Conservation (phyloP, 2,329 filamentous ascomycete species). For the Aspergillaceae sp. region DNA sequence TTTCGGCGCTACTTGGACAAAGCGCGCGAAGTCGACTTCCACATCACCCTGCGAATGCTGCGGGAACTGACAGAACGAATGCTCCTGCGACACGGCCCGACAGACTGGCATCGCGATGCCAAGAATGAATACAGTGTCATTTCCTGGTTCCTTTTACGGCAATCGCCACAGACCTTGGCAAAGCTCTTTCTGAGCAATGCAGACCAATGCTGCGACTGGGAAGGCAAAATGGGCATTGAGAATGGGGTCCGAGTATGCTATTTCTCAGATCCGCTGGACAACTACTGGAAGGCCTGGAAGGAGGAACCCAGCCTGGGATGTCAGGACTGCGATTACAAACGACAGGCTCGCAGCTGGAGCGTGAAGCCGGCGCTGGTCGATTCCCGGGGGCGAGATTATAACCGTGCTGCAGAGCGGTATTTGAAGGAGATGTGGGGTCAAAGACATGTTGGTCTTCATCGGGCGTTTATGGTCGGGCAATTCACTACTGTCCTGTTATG, state of each 20-base stretch:
- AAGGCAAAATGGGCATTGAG: conserved; percentile 6
- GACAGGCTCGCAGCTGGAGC: conserved; percentile 19
- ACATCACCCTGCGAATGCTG: conserved; percentile 21
- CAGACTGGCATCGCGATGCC: conserved; percentile 17
- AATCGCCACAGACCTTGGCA: conserved; percentile 15
- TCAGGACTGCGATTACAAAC: conserved; percentile 17
- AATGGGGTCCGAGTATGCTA: conserved; percentile 10
- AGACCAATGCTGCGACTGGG: conserved; percentile 18
- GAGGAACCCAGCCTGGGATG: conserved; percentile 16
- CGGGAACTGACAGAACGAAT: conserved; percentile 21
- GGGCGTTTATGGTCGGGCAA: conserved; percentile 12
- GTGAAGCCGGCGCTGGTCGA: conserved; percentile 22
- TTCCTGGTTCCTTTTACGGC: conserved; percentile 21
- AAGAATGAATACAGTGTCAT: conserved; percentile 19
- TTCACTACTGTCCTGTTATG: conserved; percentile 9
- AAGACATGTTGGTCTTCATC: conserved; percentile 16
- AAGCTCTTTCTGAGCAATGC: conserved; percentile 19
- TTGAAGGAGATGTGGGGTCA: conserved; percentile 22
- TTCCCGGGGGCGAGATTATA: conserved; percentile 15
- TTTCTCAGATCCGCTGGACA: conserved; percentile 19
- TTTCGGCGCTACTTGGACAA: conserved; percentile 17
- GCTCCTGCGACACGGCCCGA: conserved; percentile 22
- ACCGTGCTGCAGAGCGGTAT: conserved; percentile 19
- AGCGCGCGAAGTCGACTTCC: conserved; percentile 19
- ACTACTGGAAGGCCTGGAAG: conserved; percentile 21